Conservation (phyloP, 2,329 filamentous ascomycete species). For the Ophioceras dolichostomum region DNA sequence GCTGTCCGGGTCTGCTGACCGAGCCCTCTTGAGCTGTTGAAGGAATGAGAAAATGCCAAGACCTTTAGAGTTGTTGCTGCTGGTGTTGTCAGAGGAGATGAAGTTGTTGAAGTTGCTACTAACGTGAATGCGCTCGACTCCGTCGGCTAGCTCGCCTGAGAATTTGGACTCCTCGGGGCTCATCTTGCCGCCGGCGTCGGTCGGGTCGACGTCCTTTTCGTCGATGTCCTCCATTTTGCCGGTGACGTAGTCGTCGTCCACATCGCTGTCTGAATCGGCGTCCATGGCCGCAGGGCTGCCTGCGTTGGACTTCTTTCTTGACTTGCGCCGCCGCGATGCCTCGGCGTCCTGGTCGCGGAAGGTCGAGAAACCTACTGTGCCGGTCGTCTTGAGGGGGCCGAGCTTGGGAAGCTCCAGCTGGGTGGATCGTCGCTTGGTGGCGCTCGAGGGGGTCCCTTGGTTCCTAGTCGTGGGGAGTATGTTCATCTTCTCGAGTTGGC, state of each 20-base stretch:
- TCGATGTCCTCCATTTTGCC: conserved; percentile 53
- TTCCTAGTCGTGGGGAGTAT: conserved; percentile 61
- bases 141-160: conserved; percentile 65
- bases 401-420: conserved; percentile 78
- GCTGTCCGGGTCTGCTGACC: conserved; percentile 58
- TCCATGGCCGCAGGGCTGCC: conserved; percentile 35
- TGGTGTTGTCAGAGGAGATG: too few species aligned
- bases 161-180: conserved; percentile 61
- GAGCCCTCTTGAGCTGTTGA: conserved; percentile 63
- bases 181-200: conserved; percentile 37
- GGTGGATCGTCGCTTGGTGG: conserved; percentile 66
- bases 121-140: conserved; percentile 73
- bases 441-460: conserved; percentile 45
- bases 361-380: conserved; percentile 78
- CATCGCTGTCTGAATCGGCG: conserved; percentile 62
- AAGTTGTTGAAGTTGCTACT: conserved; percentile 42
- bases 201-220: conserved; percentile 36
- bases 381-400: conserved; percentile 72
- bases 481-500: conserved; percentile 94
- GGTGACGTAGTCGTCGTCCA: conserved; percentile 59
- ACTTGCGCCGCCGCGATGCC: conserved; percentile 42
- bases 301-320: conserved; percentile 46
- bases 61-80: too few species aligned
- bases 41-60: too few species aligned
- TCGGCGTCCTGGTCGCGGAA: conserved; percentile 63